These are phyloP conservation scores for Penicillium simplicissimum DNA, from an alignment of 495 filamentous ascomycete genomes.

Conservation along the genomic window DNA sequence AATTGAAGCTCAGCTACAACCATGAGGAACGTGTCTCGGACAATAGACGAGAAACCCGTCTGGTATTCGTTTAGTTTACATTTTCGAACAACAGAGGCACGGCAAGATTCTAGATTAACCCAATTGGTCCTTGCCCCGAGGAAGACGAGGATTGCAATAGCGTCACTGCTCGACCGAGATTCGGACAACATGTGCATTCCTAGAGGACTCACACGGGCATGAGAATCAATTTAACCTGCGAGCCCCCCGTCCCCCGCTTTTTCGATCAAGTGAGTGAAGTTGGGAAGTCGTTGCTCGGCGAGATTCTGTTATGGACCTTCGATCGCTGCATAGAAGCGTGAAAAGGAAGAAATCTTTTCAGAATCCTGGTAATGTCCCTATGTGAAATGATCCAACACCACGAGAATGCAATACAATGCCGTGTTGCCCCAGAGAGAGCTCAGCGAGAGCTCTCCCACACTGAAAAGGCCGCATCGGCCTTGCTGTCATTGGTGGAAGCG, in stretches of 20 bases:
- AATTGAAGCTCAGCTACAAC: background rate
- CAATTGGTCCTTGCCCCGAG: conserved; percentile 18
- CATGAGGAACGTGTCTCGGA: background rate
- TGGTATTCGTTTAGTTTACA: background rate
- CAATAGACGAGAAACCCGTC: background rate
- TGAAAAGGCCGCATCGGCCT: background rate
- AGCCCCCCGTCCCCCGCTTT: conserved; percentile 12
- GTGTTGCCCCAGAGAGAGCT: conserved; percentile 10
- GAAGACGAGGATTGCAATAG: conserved; percentile 2
- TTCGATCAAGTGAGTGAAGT: background rate
- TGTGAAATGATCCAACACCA: background rate
- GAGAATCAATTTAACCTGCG: conserved; percentile 30
- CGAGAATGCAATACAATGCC: background rate
- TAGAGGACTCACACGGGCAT: conserved; percentile 25
- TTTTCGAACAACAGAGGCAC: background rate
- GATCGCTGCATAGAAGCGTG: conserved; percentile 15
- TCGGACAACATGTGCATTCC: background rate
- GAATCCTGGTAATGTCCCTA: conserved; percentile 1
- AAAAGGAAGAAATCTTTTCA: background rate
- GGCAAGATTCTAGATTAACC: background rate
- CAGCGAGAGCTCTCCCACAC: background rate
- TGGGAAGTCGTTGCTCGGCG: background rate
- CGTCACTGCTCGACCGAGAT: background rate
- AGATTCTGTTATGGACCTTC: conserved; percentile 9
- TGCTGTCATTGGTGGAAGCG: background rate